These are phyloP conservation scores for Chytriomyces sp. DNA, from an alignment of 192 early-diverging fungal genomes.

Conservation along the genomic window DNA sequence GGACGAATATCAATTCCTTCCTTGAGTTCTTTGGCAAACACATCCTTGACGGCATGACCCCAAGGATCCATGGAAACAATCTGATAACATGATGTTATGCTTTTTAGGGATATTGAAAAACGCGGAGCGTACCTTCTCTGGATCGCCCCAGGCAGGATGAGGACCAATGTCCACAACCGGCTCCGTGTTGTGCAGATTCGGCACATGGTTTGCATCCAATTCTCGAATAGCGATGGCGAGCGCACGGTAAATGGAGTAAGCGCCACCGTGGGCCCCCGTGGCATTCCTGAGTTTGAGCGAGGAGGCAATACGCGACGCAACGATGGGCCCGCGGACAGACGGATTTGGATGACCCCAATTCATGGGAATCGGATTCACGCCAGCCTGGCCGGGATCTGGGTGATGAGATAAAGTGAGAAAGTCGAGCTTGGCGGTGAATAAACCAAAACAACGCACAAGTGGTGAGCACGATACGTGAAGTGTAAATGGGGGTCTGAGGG, in stretches of 20 bases:
- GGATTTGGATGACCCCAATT: conserved; percentile 74
- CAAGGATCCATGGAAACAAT: conserved; percentile 95
- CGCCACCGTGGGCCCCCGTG: conserved; percentile 91
- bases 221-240: conserved; percentile 90
- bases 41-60: conserved; percentile 75
- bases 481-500: conserved; percentile 43
- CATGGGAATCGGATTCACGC: conserved; percentile 75
- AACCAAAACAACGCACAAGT: conserved; percentile 43
- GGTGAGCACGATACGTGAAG: conserved; percentile 65
- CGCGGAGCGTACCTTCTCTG: conserved; percentile 54
- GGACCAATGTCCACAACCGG: conserved; percentile 83
- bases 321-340: conserved; percentile 79
- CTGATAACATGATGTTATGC: neutral
- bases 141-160: conserved; percentile 76
- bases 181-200: conserved; percentile 85
- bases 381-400: conserved; percentile 61
- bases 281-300: conserved; percentile 87
- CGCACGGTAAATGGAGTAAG: conserved; percentile 90
- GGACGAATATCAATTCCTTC: conserved; percentile 83
- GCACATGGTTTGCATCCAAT: conserved; percentile 78
- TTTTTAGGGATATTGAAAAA: neutral
- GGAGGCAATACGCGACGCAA: conserved; percentile 74
- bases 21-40: conserved; percentile 63
- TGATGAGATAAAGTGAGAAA: neutral
- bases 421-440: neutral